Conservation (phyloP, 805 yeast genomes). For the Hanseniaspora mollemarum region DNA sequence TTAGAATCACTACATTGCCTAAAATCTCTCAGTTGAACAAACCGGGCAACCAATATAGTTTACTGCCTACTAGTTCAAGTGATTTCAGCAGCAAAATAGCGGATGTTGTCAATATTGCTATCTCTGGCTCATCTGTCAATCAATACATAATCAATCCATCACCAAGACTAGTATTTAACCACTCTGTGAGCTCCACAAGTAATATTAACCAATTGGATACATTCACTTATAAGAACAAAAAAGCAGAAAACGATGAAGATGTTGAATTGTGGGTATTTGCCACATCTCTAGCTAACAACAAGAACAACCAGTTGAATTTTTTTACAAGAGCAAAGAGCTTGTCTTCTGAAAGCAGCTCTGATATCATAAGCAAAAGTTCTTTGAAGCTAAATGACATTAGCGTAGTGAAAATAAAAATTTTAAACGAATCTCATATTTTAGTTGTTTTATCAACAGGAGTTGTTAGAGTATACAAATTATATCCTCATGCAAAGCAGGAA, state of each 20-base stretch:
- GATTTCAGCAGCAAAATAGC: conserved; percentile 20
- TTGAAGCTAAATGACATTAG: conserved; percentile 18
- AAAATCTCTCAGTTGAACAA: conserved; percentile 26
- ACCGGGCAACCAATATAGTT: conserved; percentile 21
- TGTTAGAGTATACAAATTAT: conserved; percentile 22
- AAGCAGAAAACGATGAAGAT: conserved; percentile 15
- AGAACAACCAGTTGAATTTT: conserved; percentile 20
- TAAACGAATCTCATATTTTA: conserved; percentile 20
- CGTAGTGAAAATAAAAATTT: conserved; percentile 21
- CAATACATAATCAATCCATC: conserved; percentile 31
- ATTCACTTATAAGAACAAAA: conserved; percentile 16
- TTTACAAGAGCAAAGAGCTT: conserved; percentile 15
- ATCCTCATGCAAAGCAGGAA: conserved; percentile 18
- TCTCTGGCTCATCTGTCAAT: conserved; percentile 29
- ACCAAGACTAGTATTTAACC: conserved; percentile 27
- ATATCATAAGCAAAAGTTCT: conserved; percentile 19
- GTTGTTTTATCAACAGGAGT: conserved; percentile 26
- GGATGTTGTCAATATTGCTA: conserved; percentile 28
- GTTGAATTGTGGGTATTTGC: conserved; percentile 25
- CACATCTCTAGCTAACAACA: conserved; percentile 20
- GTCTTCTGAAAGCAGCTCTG: conserved; percentile 17
- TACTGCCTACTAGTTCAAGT: conserved; percentile 24
- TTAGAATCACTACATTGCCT: conserved; percentile 28
- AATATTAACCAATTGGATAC: conserved; percentile 28
- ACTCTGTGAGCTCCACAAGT: conserved; percentile 29